Evolutionary conservation across 495 filamentous ascomycete genomes (phyloP), one percentile per base, ranked within the genome.

Genomic region (Tuber aestivum): DNA sequence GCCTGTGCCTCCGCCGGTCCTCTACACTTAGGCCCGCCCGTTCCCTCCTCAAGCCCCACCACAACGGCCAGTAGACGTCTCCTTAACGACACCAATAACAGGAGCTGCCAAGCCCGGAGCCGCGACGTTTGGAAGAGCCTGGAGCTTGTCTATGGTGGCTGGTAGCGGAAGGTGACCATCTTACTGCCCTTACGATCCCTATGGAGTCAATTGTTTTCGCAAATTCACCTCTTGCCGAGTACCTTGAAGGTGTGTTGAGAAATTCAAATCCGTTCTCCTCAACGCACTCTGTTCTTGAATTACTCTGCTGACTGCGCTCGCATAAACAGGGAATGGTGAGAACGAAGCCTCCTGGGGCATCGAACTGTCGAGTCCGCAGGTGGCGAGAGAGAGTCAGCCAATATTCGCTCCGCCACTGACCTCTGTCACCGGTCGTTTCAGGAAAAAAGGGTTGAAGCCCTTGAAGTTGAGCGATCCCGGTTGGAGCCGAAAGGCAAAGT

Each of bases 141-240:
- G 70, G 76, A 70, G 77, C 77, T 75, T 75, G 61, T 44, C 61
- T 71, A 79, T 72, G 73, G 71, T 70, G 78, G 56, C 76, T 42
- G 71, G 38, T 35, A 75, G 72, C 73, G 72, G 72, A 72, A 79
- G 73, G 75, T 72, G 56, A 65, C 56, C 78, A 79, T 65, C 72
- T 72, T 42, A 37, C 56, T 61, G 69, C 44, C 73, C 41, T 69
- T 37, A 61, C 41, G 40, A 74, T 70, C 81, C 80, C 79, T 85
- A 99, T 98, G 95, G 95, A 97, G 89, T 91, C 93, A 80, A 87
- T 97, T 78, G 90, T 97, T 80, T 93, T 91, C 85, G 92, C 95
- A 85, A 90, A 94, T 84, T 93, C 94, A 80, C 95, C 95, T 76
- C 87, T 98, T 85, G 94, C 93, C 83, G 91, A 92, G 77, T 97